phyloP scores from a whole-genome alignment of 306 rosid genomes.

The Betula pendula region DNA sequence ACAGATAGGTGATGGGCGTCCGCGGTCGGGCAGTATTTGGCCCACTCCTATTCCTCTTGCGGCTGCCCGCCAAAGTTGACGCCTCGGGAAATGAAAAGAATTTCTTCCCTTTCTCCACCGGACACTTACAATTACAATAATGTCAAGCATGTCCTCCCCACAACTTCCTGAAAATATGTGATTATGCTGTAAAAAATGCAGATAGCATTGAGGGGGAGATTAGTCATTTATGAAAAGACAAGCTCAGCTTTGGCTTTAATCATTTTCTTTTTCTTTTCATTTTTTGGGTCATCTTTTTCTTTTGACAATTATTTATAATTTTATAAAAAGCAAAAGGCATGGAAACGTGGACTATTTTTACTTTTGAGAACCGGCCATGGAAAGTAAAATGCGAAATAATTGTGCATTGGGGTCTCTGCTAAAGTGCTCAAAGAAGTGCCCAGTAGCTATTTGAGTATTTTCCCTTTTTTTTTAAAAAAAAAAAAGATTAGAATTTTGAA shows the following conservation, averaged over 20 bases:
- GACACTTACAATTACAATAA: not conserved
- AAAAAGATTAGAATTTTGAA: not conserved
- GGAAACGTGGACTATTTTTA: slow-evolving; percentile 26
- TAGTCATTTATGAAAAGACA: not conserved
- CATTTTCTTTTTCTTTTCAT: not conserved
- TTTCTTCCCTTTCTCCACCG: not conserved
- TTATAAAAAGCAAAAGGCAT: slow-evolving; percentile 33
- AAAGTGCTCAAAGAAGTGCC: too few species aligned
- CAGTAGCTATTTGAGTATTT: too few species aligned
- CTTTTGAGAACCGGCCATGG: slow-evolving; percentile 12
- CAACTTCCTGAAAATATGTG: not conserved
- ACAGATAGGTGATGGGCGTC: not conserved
- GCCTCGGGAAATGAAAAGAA: not conserved
- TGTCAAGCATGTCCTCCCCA: not conserved
- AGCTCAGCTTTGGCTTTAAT: slow-evolving; percentile 1
- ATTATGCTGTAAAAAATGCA: not conserved
- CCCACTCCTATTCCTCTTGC: not conserved
- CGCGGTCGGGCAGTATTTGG: not conserved
- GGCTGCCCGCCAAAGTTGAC: not conserved
- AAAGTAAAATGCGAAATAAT: slow-evolving; percentile 51
- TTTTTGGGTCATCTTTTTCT: not conserved
- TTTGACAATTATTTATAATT: not conserved
- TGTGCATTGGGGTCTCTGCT: slow-evolving; percentile 46
- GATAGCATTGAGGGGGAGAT: not conserved
- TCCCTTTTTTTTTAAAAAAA: too few species aligned